Evolutionary conservation across 306 rosid species (phyloP), one percentile per base, ranked within the genome.

Genomic region (Phaseolus lunatus): DNA sequence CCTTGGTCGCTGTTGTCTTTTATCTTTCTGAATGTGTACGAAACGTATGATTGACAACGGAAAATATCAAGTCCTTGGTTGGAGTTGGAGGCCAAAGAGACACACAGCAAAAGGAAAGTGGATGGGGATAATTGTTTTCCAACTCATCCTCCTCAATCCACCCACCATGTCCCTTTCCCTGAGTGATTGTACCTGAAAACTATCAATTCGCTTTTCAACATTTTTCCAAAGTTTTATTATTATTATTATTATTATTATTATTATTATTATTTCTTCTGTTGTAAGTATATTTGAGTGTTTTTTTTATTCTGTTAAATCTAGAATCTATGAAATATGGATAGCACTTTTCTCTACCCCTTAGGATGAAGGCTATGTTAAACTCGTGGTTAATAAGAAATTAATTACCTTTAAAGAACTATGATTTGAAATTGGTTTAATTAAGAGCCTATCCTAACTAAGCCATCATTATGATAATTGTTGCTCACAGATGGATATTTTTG

Each of bases 121-220:
- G 9, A 52, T 52, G 33, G 41, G 67, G 9, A 27, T 54, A 24
- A 18, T 68, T 76, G 73, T 23, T 71, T 77, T 63, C 52, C 56
- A 44, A 67, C 54, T 76, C 76, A 81, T 24, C 78, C 67, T 48
- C 29, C 70, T 59, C 59, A 49, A 35, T 74, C 29, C 29, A 22
- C 57, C 65, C 78, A 66, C 65, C 63, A 64, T 18, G 72, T 80
- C 54, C 15, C 57, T 66, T 71, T 80, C 76, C 58, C 58, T 70
- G 49, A 44, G 19, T 35, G 70, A 68, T 39, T 66, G 70, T 67
- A 37, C 67, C 67, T 31, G 7, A 3, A 41, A 43, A 41, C 11
- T 54, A 16, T 35, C 54, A 37, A 39, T 43, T 62, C 45, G 43
- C 15, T 26, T 14, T 53, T 52, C 35, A 53, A 72, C 15, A 15